These are phyloP conservation scores for Spathaspora girioi DNA, from an alignment of 805 yeast species.

Conservation along the genomic window DNA sequence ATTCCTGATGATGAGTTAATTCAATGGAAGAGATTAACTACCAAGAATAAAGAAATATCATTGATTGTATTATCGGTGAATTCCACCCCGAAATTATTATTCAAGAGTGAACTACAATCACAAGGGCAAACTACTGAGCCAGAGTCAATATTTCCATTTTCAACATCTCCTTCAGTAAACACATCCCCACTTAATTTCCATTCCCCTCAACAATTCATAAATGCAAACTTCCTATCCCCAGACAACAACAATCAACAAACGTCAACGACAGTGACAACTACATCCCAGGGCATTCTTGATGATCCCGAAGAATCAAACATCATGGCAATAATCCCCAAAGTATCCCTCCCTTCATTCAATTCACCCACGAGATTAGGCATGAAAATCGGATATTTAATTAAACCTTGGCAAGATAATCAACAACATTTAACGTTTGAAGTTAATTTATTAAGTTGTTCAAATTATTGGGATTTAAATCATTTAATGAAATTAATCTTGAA, in stretches of 20 bases:
- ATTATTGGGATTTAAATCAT: slow-evolving; percentile 53
- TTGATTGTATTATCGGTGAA: slow-evolving; percentile 70
- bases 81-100: slow-evolving; percentile 47
- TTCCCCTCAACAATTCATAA: slow-evolving; percentile 35
- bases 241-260: slow-evolving; percentile 2
- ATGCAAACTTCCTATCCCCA: slow-evolving; percentile 28
- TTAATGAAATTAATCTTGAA: slow-evolving; percentile 52
- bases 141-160: slow-evolving; percentile 5
- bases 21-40: slow-evolving; percentile 73
- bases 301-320: slow-evolving; percentile 47
- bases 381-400: slow-evolving; percentile 64
- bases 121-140: slow-evolving; percentile 3
- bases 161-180: slow-evolving; percentile 18
- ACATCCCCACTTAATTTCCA: slow-evolving; percentile 34
- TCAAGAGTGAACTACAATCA: slow-evolving; percentile 4
- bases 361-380: slow-evolving; percentile 69
- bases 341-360: slow-evolving; percentile 63
- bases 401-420: slow-evolving; percentile 20
- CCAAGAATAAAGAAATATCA: slow-evolving; percentile 52
- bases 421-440: slow-evolving; percentile 50
- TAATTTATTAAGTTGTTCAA: slow-evolving; percentile 70
- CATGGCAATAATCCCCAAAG: slow-evolving; percentile 55
- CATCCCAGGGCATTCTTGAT: slow-evolving; percentile 21
- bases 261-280: too few species aligned
- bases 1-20: slow-evolving; percentile 79